Evolutionary conservation across 2,329 filamentous ascomycete species (phyloP), one percentile per base, ranked within the genome.

Genomic region (Alternaria sp.): DNA sequence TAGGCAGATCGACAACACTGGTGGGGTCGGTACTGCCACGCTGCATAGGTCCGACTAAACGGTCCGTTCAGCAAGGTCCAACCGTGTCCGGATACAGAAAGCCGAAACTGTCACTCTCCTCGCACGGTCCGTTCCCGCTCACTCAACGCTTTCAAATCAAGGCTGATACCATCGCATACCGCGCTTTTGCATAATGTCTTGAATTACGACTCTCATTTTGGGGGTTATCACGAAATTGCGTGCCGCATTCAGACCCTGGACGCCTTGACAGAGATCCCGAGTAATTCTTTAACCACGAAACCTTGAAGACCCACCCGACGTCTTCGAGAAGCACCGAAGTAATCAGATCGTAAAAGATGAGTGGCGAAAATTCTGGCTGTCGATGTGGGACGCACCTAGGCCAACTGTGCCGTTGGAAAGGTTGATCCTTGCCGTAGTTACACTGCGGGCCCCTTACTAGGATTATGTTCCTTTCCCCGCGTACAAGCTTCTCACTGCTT

Each of bases 41-140:
- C 28, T 30, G 32, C 7, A 24, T 24, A 49, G 46, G 46, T 36
- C 46, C 46, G 46, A 49, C 22, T 36, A 49, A 49, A 49, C 46
- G 46, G 46, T 12, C 46, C 46, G 30, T 49, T 26, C 20, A 26
- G 34, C 46, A 36, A 36, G 46, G 46, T 11, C 46, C 46, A 36
- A n/a, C 20, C 32, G 14, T 49, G 34, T 49, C 46, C 22, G 46
- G 16, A 49, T 36, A 16, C 14, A 49, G 46, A 26, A 26, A 49
- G 20, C 46, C 32, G 20, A 24, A 36, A 32, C 34, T 38, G 46
- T 26, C 30, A 38, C 12, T 12, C 22, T 49, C 16, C 46, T 36
- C 32, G 8, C 22, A 24, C 46, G 46, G 46, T 36, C 46, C 32
- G 46, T 16, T 24, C 46, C 46, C 14, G 32, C 7, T 36, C 9